These are phyloP conservation scores for Spergularia marina DNA, from an alignment of 148 eudicot species.

Conservation along the genomic window DNA sequence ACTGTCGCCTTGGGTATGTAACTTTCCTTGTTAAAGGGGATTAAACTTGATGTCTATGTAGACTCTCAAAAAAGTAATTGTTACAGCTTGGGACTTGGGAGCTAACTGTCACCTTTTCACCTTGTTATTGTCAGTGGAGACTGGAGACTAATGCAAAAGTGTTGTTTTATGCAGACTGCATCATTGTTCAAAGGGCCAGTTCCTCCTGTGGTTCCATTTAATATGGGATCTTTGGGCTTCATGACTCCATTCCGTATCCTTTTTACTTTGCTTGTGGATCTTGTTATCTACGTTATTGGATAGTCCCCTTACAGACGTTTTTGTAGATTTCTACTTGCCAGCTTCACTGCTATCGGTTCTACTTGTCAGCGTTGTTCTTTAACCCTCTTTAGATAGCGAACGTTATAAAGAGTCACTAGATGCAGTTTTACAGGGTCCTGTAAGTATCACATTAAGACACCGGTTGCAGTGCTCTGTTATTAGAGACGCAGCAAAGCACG, in stretches of 20 bases:
- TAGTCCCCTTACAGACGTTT: background rate
- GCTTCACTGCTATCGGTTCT: background rate
- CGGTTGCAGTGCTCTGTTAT: conserved; percentile 82
- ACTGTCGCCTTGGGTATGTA: too few relatives aligned
- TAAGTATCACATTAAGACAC: conserved; percentile 83
- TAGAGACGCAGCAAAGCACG: conserved; percentile 67
- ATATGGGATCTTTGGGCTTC: conserved; percentile 94
- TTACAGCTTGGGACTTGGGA: background rate
- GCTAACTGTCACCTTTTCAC: too few relatives aligned
- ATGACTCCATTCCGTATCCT: conserved; percentile 99
- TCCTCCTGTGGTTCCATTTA: conserved; percentile 88
- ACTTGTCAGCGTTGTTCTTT: conserved; percentile 34
- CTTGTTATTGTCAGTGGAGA: background rate
- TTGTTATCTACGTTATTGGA: background rate
- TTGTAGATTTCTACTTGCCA: background rate
- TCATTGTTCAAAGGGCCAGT: conserved; percentile 96
- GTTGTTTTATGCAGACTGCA: conserved; percentile 82
- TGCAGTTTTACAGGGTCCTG: conserved; percentile 70
- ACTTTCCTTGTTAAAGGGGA: too few relatives aligned
- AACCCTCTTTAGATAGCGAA: conserved; percentile 72
- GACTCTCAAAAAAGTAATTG: too few relatives aligned
- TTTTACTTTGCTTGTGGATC: conserved; percentile 4
- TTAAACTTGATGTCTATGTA: too few relatives aligned
- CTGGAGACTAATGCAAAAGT: conserved; percentile 6
- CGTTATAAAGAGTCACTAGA: conserved; percentile 70